phyloP scores from a whole-genome alignment of 2,329 filamentous ascomycete species.

The Gnomoniopsis smithogilvyi region DNA sequence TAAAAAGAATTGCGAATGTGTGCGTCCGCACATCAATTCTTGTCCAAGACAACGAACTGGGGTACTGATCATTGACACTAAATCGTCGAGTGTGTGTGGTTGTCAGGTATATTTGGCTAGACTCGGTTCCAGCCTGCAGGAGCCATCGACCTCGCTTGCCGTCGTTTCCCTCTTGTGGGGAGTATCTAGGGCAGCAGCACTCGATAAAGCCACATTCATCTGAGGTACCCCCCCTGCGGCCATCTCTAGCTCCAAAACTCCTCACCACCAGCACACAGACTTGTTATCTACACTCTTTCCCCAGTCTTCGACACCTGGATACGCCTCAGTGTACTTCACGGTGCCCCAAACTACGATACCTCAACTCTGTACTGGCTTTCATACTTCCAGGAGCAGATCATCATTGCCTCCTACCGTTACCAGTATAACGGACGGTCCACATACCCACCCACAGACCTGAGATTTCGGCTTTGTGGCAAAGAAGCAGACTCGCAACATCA shows the following conservation, averaged over 20 bases:
- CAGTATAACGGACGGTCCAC: slow-evolving; percentile 6
- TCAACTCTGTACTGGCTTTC: not conserved
- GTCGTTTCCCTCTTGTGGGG: not conserved
- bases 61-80: slow-evolving; percentile 8
- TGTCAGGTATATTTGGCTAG: not conserved
- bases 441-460: not conserved
- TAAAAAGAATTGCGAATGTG: not conserved
- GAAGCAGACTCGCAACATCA: not conserved
- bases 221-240: not conserved
- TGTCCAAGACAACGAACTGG: slow-evolving; percentile 1
- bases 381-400: not conserved
- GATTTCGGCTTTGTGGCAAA: slow-evolving; percentile 5
- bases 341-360: not conserved
- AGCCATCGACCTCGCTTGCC: not conserved
- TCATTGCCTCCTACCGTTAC: slow-evolving; percentile 3
- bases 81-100: slow-evolving; percentile 5
- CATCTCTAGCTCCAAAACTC: not conserved
- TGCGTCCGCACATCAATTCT: not conserved
- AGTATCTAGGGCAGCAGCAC: not conserved
- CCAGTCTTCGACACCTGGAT: not conserved
- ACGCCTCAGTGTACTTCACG: not conserved
- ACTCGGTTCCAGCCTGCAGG: slow-evolving; percentile 5
- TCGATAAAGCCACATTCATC: no score
- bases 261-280: not conserved
- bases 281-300: not conserved